phyloP scores from a whole-genome alignment of 2,329 filamentous ascomycete species.

The Dactylellina haptotyla region DNA sequence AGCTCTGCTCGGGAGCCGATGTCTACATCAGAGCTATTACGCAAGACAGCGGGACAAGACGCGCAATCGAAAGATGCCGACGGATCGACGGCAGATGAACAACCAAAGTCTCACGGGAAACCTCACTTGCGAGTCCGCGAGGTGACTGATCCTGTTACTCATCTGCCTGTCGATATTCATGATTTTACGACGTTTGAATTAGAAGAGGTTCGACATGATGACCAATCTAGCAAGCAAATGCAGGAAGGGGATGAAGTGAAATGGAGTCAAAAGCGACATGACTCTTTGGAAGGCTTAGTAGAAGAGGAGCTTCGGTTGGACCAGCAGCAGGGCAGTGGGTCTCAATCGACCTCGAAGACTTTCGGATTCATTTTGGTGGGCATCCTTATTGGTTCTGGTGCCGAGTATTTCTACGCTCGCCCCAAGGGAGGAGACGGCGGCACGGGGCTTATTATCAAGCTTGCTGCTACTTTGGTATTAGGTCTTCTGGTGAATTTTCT shows the following conservation, averaged over 20 bases:
- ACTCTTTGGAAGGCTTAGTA: conserved; percentile 65
- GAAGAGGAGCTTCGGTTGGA: conserved; percentile 64
- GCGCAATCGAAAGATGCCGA: background rate
- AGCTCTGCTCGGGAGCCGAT: conserved; percentile 21
- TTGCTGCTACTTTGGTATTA: background rate
- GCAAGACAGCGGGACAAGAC: background rate
- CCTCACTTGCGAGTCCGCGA: conserved; percentile 61
- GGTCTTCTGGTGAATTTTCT: conserved; percentile 47
- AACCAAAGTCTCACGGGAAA: conserved; percentile 43
- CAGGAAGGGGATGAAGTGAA: conserved; percentile 63
- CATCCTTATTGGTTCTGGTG: background rate
- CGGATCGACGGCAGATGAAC: conserved; percentile 17
- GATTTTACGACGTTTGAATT: conserved; percentile 75
- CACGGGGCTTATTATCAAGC: background rate
- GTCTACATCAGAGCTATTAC: conserved; percentile 2
- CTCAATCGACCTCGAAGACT: background rate
- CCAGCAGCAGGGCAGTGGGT: conserved; percentile 60
- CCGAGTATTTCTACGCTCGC: background rate
- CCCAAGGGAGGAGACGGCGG: background rate
- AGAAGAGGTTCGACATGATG: conserved; percentile 61
- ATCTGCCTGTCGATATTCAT: conserved; percentile 74
- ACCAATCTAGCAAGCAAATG: conserved; percentile 61
- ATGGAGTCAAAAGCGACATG: conserved; percentile 63
- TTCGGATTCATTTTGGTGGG: conserved; percentile 2
- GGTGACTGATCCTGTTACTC: conserved; percentile 78